phyloP scores from a whole-genome alignment of 345 rosid genomes.

The Gossypium australe region DNA sequence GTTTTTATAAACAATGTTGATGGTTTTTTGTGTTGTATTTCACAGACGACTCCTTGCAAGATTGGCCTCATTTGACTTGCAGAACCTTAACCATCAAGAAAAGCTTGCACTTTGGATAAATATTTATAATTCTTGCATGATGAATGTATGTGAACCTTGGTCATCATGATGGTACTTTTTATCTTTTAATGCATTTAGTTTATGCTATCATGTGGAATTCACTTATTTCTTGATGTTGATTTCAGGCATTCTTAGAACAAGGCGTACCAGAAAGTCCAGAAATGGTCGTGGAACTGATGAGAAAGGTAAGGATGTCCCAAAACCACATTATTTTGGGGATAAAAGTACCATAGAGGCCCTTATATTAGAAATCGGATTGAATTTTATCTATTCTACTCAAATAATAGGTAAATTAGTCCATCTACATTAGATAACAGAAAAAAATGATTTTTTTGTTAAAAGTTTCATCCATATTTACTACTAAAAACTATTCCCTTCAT shows the following conservation, averaged over 20 bases:
- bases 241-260: constrained; percentile 64
- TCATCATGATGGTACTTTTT: neutral
- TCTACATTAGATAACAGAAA: too few species aligned
- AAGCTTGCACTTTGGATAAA: constrained; percentile 95
- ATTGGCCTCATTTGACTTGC: constrained; percentile 46
- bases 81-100: constrained; percentile 68
- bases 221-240: constrained; percentile 10
- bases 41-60: constrained; percentile 58
- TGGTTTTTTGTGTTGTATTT: constrained; percentile 12
- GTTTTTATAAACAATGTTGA: neutral
- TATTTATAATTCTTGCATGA: constrained; percentile 76
- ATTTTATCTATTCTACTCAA: too few species aligned
- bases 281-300: constrained; percentile 55
- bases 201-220: neutral
- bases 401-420: too few species aligned
- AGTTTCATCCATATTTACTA: too few species aligned
- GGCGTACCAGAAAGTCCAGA: constrained; percentile 72
- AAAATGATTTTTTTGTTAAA: too few species aligned
- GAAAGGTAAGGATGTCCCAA: constrained; percentile 38
- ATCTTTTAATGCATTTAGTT: neutral
- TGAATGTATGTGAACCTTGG: constrained; percentile 50
- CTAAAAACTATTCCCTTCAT: too few species aligned
- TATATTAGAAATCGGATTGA: too few species aligned
- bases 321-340: neutral
- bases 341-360: too few species aligned